A percentile compares a stretch with the other conserved stretches of the same genome.
phyloP scores from a whole-genome alignment of 2,329 filamentous ascomycete genomes.

The Atkinsonella texensis region DNA sequence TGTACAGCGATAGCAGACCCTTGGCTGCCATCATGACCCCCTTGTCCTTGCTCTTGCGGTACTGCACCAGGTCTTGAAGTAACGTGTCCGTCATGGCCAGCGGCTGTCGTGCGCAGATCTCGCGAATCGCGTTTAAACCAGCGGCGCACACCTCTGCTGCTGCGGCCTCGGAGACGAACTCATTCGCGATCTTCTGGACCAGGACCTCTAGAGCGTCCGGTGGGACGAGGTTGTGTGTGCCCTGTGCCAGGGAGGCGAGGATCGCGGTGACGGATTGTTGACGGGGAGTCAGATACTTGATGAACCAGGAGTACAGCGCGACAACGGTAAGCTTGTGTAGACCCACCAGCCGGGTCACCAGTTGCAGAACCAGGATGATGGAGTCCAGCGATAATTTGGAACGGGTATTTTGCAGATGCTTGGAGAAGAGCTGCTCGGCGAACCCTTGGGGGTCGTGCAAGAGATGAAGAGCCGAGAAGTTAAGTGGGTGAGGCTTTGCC shows the following conservation, averaged over 20 bases:
- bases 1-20: conserved; percentile 78
- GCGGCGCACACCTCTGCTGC: conserved; percentile 85
- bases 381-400: conserved; percentile 78
- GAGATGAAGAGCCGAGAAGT: conserved; percentile 91
- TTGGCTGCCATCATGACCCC: conserved; percentile 98
- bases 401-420: conserved; percentile 80
- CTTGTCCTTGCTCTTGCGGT: conserved; percentile 96
- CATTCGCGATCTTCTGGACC: conserved; percentile 91
- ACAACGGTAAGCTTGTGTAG: conserved; percentile 86
- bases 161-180: conserved; percentile 92
- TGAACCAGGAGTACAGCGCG: conserved; percentile 89
- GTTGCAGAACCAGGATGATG: conserved; percentile 77
- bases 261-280: conserved; percentile 90
- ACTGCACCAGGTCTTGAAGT: conserved; percentile 91
- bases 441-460: conserved; percentile 92
- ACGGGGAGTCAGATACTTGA: conserved; percentile 78
- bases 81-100: conserved; percentile 93
- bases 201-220: conserved; percentile 86
- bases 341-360: conserved; percentile 83
- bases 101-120: conserved; percentile 85
- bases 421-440: conserved; percentile 77
- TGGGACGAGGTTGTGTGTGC: conserved; percentile 80
- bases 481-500: conserved; percentile 72
- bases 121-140: conserved; percentile 86
- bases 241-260: conserved; percentile 82